Conservation (phyloP, 129 eudicot genomes). For the Flaveria brownii region DNA sequence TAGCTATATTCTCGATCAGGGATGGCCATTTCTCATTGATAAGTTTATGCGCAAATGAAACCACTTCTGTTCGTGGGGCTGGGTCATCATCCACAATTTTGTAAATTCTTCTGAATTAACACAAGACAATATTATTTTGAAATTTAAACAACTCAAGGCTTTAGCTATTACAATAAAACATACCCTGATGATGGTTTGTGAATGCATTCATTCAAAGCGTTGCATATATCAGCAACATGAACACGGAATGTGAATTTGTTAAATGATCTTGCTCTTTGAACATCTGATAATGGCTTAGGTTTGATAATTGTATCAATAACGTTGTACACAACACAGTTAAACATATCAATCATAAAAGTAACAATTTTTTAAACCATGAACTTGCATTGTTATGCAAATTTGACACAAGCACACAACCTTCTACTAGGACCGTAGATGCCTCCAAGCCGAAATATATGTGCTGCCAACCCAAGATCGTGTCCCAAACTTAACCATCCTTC, state of each 20-base stretch:
- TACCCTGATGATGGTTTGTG: constrained; percentile 59
- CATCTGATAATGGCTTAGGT: constrained; percentile 49
- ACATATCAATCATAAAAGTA: not conserved
- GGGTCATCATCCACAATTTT: constrained; percentile 94
- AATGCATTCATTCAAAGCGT: constrained; percentile 61
- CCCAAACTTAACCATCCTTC: constrained; percentile 77
- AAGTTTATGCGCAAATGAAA: constrained; percentile 53
- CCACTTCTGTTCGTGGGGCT: constrained; percentile 71
- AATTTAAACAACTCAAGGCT: not conserved
- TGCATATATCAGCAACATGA: constrained; percentile 89
- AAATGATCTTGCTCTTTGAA: constrained; percentile 62
- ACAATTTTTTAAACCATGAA: not conserved
- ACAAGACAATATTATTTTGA: not conserved
- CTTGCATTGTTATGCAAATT: not conserved
- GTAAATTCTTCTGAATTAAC: constrained; percentile 50
- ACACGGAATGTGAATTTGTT: constrained; percentile 69
- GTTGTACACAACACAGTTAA: constrained; percentile 40
- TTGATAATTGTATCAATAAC: constrained; percentile 78
- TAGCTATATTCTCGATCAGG: constrained; percentile 25
- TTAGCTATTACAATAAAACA: constrained; percentile 1
- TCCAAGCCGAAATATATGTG: constrained; percentile 80
- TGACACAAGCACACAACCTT: constrained; percentile 52
- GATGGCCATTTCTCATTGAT: constrained; percentile 61
- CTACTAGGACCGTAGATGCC: constrained; percentile 98
- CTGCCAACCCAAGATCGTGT: constrained; percentile 51